A percentile compares a stretch with the other conserved stretches of the same genome.
Evolutionary conservation across 768 basidiomycete genomes (phyloP).

Genomic region (Agaricus subrufescens): DNA sequence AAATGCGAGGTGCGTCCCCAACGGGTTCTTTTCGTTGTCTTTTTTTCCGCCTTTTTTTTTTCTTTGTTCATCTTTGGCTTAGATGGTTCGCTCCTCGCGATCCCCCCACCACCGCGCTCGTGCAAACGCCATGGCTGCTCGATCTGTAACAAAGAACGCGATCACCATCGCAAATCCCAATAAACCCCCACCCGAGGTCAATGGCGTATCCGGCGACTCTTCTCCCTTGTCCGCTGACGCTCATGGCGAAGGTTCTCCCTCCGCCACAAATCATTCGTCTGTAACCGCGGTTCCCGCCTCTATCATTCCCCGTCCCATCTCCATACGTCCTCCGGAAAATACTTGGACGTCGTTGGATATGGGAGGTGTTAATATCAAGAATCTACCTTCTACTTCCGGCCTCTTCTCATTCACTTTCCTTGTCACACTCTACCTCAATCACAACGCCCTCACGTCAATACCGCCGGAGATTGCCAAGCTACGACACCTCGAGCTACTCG

Average conservation of each 20-base stretch:
- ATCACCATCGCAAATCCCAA: conserved; percentile 94
- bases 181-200: conserved; percentile 35
- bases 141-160: conserved; percentile 80
- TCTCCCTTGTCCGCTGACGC: conserved; percentile 26
- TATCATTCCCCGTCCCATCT: conserved; percentile 60
- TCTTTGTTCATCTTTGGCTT: conserved; percentile 28
- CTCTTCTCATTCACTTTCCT: conserved; percentile 90
- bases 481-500: conserved; percentile 82
- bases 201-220: conserved; percentile 25
- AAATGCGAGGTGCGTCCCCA: conserved; percentile 78
- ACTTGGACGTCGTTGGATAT: conserved; percentile 93
- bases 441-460: conserved; percentile 76
- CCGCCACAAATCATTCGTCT: conserved; percentile 59
- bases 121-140: conserved; percentile 90
- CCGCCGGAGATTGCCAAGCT: conserved; percentile 83
- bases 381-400: conserved; percentile 70
- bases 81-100: conserved; percentile 83
- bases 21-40: not conserved
- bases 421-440: conserved; percentile 92
- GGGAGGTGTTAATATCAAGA: conserved; percentile 93
- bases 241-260: conserved; percentile 16
- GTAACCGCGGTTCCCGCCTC: conserved; percentile 72
- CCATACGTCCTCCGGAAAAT: conserved; percentile 62
- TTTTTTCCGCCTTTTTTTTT: conserved; percentile 10
- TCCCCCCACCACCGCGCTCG: conserved; percentile 93